A percentile compares a stretch with the other conserved stretches of the same genome.
phyloP scores from a whole-genome alignment of 371 early-diverging fungal genomes.

The Batrachochytrium dendrobatidis region DNA sequence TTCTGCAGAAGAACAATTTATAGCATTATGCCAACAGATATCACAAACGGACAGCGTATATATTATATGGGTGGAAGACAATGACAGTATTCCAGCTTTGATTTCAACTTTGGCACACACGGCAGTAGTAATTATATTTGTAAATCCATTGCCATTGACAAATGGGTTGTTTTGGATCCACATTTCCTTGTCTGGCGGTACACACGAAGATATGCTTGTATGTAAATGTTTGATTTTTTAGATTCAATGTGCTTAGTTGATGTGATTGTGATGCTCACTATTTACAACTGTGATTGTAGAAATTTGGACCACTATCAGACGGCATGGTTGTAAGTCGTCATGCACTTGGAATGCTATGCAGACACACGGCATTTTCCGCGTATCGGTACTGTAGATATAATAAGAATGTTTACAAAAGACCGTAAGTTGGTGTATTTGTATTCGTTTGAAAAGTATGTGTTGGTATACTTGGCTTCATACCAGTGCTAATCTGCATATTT shows the following conservation, averaged over 20 bases:
- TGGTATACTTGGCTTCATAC: background rate
- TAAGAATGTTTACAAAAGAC: constrained; percentile 17
- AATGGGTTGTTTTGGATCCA: constrained; percentile 52
- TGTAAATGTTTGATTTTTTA: background rate
- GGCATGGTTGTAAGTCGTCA: constrained; percentile 64
- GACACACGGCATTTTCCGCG: constrained; percentile 63
- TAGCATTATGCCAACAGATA: constrained; percentile 13
- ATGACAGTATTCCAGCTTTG: background rate
- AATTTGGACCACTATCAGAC: constrained; percentile 64
- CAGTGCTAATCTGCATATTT: too few species aligned
- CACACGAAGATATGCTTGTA: constrained; percentile 10
- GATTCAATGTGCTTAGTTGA: background rate
- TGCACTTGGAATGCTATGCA: constrained; percentile 57
- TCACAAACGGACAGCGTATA: constrained; percentile 51
- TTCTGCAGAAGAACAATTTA: background rate
- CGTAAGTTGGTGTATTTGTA: constrained; percentile 16
- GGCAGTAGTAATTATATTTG: constrained; percentile 40
- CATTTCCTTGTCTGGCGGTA: constrained; percentile 25
- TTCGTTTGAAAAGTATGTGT: background rate
- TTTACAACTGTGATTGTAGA: constrained; percentile 25
- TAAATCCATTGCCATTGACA: constrained; percentile 32
- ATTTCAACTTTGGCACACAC: background rate
- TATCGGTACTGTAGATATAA: constrained; percentile 23
- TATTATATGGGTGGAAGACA: constrained; percentile 61
- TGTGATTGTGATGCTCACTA: constrained; percentile 1